Evolutionary conservation across 208 protist species (phyloP).

Genomic region (Crithidia acanthocephali): DNA sequence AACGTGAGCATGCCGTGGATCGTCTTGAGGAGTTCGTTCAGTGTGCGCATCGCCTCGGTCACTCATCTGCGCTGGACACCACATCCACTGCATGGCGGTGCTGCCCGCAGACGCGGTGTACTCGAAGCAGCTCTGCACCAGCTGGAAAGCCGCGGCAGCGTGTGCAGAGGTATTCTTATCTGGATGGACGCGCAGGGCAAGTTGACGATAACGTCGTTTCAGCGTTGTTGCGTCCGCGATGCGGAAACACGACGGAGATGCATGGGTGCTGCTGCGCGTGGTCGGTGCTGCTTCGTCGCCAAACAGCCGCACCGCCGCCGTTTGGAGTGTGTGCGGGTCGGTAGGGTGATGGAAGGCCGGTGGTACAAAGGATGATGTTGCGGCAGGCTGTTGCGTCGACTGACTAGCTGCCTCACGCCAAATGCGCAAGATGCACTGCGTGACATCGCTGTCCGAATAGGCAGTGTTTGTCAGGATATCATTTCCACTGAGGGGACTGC

Average conservation of each 20-base stretch:
- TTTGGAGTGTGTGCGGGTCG: background rate
- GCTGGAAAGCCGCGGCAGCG: slow-evolving; percentile 62
- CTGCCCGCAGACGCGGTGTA: background rate
- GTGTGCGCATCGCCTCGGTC: too few species aligned
- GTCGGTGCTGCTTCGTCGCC: background rate
- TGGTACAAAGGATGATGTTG: background rate
- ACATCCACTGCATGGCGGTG: background rate
- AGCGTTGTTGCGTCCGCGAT: slow-evolving; percentile 24
- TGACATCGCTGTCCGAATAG: slow-evolving; percentile 12
- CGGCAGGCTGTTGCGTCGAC: background rate
- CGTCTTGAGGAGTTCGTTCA: background rate
- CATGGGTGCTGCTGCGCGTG: background rate
- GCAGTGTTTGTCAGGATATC: background rate
- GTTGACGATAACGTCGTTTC: slow-evolving; percentile 67
- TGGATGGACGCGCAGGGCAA: slow-evolving; percentile 73
- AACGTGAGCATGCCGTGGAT: background rate
- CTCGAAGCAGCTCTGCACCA: slow-evolving; percentile 66
- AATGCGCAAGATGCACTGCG: slow-evolving; percentile 18
- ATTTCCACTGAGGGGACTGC: background rate
- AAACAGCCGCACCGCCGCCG: slow-evolving; percentile 9
- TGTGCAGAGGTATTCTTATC: slow-evolving; percentile 73
- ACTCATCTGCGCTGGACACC: background rate
- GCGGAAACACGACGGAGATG: background rate
- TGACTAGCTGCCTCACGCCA: background rate
- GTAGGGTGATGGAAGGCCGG: background rate